Evolutionary conservation across 2,329 filamentous ascomycete genomes (phyloP).

Genomic region (Neofusicoccum umdonicola): DNA sequence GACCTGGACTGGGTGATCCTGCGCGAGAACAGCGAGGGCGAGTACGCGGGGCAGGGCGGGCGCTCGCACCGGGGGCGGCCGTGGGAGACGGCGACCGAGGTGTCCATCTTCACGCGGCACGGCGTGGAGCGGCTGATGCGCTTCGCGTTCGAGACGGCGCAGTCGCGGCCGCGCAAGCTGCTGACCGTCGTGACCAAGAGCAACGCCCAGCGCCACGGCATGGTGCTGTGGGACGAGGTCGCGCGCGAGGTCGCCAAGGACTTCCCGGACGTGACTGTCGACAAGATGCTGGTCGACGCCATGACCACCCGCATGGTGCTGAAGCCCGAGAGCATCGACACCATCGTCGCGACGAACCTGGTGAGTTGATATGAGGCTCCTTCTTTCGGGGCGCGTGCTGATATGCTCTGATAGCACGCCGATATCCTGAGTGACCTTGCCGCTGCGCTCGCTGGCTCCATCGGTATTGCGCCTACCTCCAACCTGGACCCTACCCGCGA

Average conservation of each 20-base stretch:
- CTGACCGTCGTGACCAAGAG: conserved; percentile 65
- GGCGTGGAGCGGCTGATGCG: conserved; percentile 60
- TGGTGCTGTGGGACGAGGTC: conserved; percentile 68
- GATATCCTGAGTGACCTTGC: conserved; percentile 71
- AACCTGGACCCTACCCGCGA: conserved; percentile 64
- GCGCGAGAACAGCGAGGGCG: conserved; percentile 65
- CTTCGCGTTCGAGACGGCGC: conserved; percentile 62
- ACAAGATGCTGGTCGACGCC: conserved; percentile 67
- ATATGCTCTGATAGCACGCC: conserved; percentile 38
- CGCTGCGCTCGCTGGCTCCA: conserved; percentile 66
- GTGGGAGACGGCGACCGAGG: conserved; percentile 63
- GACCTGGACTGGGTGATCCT: conserved; percentile 67
- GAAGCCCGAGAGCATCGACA: conserved; percentile 59
- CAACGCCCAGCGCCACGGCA: conserved; percentile 64
- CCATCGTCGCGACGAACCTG: conserved; percentile 63
- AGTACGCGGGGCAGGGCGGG: conserved; percentile 65
- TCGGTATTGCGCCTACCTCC: conserved; percentile 69
- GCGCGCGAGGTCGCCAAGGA: conserved; percentile 54
- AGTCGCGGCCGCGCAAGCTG: conserved; percentile 55
- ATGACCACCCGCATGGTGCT: conserved; percentile 65
- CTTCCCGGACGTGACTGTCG: conserved; percentile 59
- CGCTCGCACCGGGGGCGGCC: conserved; percentile 57
- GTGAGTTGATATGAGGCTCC: conserved; percentile 20
- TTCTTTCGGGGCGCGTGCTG: neutral
- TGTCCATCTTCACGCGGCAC: conserved; percentile 62